Evolutionary conservation across 352 stramenopile species (phyloP).

Genomic region (Paralagenidium karlingii): DNA sequence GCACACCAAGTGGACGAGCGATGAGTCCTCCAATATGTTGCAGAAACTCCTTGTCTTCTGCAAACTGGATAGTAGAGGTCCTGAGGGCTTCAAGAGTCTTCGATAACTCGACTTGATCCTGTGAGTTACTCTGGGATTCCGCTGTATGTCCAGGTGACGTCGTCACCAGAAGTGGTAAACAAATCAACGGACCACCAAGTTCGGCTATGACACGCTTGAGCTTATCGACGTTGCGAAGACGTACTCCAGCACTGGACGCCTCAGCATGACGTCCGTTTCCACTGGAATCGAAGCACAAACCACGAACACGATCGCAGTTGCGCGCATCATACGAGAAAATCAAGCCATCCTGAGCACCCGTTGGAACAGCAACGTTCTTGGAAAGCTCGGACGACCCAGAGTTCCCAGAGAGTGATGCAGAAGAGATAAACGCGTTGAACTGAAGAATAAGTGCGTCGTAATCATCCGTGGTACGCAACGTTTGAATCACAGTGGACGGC

Average conservation of each 20-base stretch:
- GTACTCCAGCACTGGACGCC: constrained; percentile 36
- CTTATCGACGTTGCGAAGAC: constrained; percentile 40
- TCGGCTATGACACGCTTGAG: constrained; percentile 64
- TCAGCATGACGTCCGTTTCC: constrained; percentile 53
- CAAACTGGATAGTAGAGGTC: constrained; percentile 39
- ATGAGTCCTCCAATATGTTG: constrained; percentile 64
- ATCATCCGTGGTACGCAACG: constrained; percentile 53
- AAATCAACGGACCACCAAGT: constrained; percentile 43
- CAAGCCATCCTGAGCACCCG: constrained; percentile 31
- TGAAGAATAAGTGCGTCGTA: constrained; percentile 66
- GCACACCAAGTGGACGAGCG: constrained; percentile 48
- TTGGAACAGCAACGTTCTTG: constrained; percentile 4
- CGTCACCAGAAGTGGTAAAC: constrained; percentile 47
- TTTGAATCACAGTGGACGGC: constrained; percentile 40
- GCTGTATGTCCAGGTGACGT: background rate
- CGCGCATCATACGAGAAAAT: constrained; percentile 53
- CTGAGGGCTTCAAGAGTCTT: no score
- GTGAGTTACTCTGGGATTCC: background rate
- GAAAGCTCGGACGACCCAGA: constrained; percentile 10
- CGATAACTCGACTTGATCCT: no score
- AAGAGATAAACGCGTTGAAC: constrained; percentile 70
- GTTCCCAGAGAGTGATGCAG: constrained; percentile 37
- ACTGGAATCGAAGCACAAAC: constrained; percentile 54
- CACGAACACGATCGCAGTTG: constrained; percentile 44
- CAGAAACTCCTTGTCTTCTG: constrained; percentile 62